Conservation (phyloP, 306 rosid species). For the Dryas alaskensis region DNA sequence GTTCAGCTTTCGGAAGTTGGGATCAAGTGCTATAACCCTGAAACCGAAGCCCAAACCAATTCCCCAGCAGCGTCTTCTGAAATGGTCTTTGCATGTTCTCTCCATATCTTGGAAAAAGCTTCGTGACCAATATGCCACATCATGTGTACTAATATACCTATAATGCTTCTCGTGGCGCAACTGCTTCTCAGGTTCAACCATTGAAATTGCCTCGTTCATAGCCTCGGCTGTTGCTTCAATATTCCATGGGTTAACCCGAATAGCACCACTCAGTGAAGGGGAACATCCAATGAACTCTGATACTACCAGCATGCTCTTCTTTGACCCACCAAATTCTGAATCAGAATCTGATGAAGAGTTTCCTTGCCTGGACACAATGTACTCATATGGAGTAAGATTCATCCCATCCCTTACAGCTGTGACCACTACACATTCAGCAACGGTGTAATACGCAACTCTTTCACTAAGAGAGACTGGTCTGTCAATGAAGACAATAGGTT, state of each 20-base stretch:
- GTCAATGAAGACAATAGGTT: slow-evolving; percentile 53
- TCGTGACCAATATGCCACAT: slow-evolving; percentile 60
- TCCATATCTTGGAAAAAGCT: slow-evolving; percentile 69
- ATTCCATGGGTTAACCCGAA: slow-evolving; percentile 70
- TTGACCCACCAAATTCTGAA: slow-evolving; percentile 33
- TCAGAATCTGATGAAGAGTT: slow-evolving; percentile 29
- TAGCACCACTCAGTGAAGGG: slow-evolving; percentile 67
- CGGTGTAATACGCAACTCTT: slow-evolving; percentile 47
- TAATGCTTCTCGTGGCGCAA: slow-evolving; percentile 68
- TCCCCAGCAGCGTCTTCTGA: slow-evolving; percentile 64
- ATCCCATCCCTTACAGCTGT: slow-evolving; percentile 68
- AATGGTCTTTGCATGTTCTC: slow-evolving; percentile 58
- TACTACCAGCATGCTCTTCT: slow-evolving; percentile 57
- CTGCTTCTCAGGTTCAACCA: slow-evolving; percentile 58
- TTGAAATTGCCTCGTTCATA: slow-evolving; percentile 57
- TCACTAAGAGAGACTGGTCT: slow-evolving; percentile 46
- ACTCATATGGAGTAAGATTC: slow-evolving; percentile 66
- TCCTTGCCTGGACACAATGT: slow-evolving; percentile 69
- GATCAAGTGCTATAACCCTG: slow-evolving; percentile 63
- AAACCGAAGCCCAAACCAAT: slow-evolving; percentile 63
- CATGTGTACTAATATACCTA: slow-evolving; percentile 62
- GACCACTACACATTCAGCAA: slow-evolving; percentile 61
- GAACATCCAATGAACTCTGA: slow-evolving; percentile 73
- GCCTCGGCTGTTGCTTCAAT: slow-evolving; percentile 64
- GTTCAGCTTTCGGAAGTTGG: slow-evolving; percentile 51